Evolutionary conservation across 2,329 filamentous ascomycete species (phyloP), one percentile per base, ranked within the genome.

Genomic region (Cercospora zeina): DNA sequence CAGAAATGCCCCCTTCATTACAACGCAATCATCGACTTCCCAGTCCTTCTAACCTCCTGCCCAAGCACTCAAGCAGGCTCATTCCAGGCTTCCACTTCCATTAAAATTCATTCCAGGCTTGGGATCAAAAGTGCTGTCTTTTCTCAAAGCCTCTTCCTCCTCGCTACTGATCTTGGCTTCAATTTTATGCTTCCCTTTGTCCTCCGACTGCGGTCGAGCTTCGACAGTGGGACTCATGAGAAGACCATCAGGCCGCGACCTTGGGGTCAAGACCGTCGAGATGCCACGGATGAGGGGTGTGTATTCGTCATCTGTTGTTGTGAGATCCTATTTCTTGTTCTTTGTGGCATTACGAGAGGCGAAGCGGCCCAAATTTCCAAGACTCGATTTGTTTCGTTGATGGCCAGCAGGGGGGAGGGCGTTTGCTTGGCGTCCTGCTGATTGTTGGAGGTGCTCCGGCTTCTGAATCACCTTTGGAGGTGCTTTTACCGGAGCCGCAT

Each of bases 321-420:
- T 34, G 31, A 34, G 31, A 33, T 51, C 31, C 49, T 51, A 51
- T 51, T 51, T 51, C 49, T 51, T 51, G 11, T 33, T 51, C 14
- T 51, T 51, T 1, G 49, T 51, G 8, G 49, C 30, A 9, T 33
- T 58, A 1, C 55, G 34, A 45, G 50, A 39, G 11, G 51, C 50
- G 49, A 60, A 55, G 8, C 49, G n/a, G 42, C 60, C 60, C 9
- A 57, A 65, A 60, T 79, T 76, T 45, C 77, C 77, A 62, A 81
- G 68, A 66, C 77, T 78, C n/a, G 73, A 75, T 68, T 76, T 75
- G 7, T 69, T 69, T 63, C 70, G 72, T 51, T 67, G 51, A 62
- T 72, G 70, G 30, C 63, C 42, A n/a, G 36, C 50, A 10, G 54
- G 27, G 39, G 34, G 50, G 39, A 31, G 50, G 47, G 62, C 59